Conservation (phyloP, 2,329 filamentous ascomycete genomes). For the Stagonosporopsis vannaccii region DNA sequence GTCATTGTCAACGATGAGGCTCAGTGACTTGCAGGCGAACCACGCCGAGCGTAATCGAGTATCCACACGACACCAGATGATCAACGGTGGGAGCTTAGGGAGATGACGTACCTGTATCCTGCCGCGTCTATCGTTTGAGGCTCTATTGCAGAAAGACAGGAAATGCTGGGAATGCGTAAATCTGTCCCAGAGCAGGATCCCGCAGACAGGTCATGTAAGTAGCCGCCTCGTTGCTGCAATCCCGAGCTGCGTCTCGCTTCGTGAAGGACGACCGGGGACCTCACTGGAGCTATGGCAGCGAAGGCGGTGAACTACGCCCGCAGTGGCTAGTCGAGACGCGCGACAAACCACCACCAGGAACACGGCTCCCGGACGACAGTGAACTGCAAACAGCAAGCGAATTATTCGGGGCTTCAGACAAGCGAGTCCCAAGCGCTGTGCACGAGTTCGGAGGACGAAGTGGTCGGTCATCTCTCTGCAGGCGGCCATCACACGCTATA, state of each 20-base stretch:
- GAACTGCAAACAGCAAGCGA: neutral
- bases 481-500: slow-evolving; percentile 27
- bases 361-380: neutral
- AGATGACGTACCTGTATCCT: slow-evolving; percentile 18
- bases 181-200: slow-evolving; percentile 8
- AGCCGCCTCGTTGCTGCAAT: slow-evolving; percentile 36
- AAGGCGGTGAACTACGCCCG: slow-evolving; percentile 20
- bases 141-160: neutral
- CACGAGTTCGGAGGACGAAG: slow-evolving; percentile 9
- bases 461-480: slow-evolving; percentile 18
- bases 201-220: slow-evolving; percentile 36
- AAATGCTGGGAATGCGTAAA: slow-evolving; percentile 1
- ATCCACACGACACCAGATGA: slow-evolving; percentile 22
- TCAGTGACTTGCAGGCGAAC: slow-evolving; percentile 22
- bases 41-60: slow-evolving; percentile 12
- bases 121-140: neutral
- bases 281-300: slow-evolving; percentile 24
- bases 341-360: slow-evolving; percentile 8
- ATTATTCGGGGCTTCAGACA: neutral
- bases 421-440: neutral
- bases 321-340: slow-evolving; percentile 26
- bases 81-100: slow-evolving; percentile 9
- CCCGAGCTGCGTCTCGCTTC: slow-evolving; percentile 22
- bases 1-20: slow-evolving; percentile 12
- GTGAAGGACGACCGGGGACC: slow-evolving; percentile 20